Conservation (phyloP, 2,329 filamentous ascomycete genomes). For the Venturia carpophila region DNA sequence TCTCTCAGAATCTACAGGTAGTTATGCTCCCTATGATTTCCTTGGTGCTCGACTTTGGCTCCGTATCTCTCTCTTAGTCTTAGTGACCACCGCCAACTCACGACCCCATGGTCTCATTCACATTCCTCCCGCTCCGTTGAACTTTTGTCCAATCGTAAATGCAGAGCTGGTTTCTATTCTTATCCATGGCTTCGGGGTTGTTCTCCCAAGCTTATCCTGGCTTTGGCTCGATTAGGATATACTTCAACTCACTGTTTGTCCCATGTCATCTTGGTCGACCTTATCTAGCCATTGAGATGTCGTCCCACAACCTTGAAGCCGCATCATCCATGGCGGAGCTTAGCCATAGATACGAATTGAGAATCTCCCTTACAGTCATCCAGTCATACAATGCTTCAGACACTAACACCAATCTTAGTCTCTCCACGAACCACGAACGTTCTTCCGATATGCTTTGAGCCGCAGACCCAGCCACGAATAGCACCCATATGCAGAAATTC, state of each 20-base stretch:
- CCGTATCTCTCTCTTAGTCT: not conserved
- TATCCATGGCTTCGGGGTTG: not conserved
- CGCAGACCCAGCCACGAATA: slow-evolving; percentile 4
- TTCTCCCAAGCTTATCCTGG: not conserved
- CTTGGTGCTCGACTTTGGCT: not conserved
- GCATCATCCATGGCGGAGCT: not conserved
- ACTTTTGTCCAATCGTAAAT: not conserved
- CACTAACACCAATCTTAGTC: slow-evolving; percentile 5
- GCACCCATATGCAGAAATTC: not conserved
- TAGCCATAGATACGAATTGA: slow-evolving; percentile 5
- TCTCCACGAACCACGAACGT: slow-evolving; percentile 4
- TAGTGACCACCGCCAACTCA: slow-evolving; percentile 7
- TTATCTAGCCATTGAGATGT: not conserved
- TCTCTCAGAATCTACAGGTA: not conserved
- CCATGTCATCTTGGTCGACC: not conserved
- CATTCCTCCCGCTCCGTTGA: not conserved
- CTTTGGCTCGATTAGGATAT: not conserved
- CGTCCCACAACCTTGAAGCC: slow-evolving; percentile 6
- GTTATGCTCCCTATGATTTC: not conserved
- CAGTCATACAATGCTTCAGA: slow-evolving; percentile 7
- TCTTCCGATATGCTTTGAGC: slow-evolving; percentile 1
- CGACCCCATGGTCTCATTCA: not conserved
- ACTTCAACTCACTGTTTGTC: not conserved
- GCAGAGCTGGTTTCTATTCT: not conserved
- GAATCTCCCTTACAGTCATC: not conserved